These are phyloP conservation scores for Tylopilus rubrobrunneus DNA, from an alignment of 768 basidiomycete species.

Conservation along the genomic window DNA sequence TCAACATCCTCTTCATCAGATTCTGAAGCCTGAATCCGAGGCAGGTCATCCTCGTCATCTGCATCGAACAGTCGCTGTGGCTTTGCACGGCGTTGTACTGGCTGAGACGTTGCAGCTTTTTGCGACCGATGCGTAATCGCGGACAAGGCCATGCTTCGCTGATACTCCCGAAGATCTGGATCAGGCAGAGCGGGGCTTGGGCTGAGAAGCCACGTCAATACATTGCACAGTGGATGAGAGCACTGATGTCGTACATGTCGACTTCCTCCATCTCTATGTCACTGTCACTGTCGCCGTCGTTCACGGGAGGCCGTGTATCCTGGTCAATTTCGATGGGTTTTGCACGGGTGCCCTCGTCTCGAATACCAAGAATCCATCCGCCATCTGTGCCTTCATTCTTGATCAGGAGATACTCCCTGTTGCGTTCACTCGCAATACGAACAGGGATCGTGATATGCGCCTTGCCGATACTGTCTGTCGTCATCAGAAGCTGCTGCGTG, in stretches of 20 bases:
- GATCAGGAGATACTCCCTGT: slow-evolving; percentile 90
- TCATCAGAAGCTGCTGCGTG: slow-evolving; percentile 88
- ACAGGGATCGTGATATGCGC: slow-evolving; percentile 88
- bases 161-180: slow-evolving; percentile 61
- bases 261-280: slow-evolving; percentile 83
- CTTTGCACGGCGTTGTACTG: slow-evolving; percentile 33
- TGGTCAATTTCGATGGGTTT: slow-evolving; percentile 87
- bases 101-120: slow-evolving; percentile 26
- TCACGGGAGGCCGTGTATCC: slow-evolving; percentile 38
- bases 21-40: slow-evolving; percentile 20
- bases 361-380: slow-evolving; percentile 92
- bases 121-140: slow-evolving; percentile 51
- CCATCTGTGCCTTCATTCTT: slow-evolving; percentile 86
- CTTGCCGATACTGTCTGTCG: slow-evolving; percentile 90
- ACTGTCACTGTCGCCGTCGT: slow-evolving; percentile 43
- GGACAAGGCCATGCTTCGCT: slow-evolving; percentile 55
- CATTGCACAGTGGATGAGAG: not conserved
- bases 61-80: slow-evolving; percentile 50
- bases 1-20: slow-evolving; percentile 50
- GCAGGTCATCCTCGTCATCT: slow-evolving; percentile 45
- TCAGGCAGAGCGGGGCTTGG: slow-evolving; percentile 41
- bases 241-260: slow-evolving; percentile 46
- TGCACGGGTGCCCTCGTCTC: slow-evolving; percentile 77
- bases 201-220: slow-evolving; percentile 19
- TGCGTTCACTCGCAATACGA: slow-evolving; percentile 91